Conservation (phyloP, 306 rosid species). For the Gillenia trifoliata region DNA sequence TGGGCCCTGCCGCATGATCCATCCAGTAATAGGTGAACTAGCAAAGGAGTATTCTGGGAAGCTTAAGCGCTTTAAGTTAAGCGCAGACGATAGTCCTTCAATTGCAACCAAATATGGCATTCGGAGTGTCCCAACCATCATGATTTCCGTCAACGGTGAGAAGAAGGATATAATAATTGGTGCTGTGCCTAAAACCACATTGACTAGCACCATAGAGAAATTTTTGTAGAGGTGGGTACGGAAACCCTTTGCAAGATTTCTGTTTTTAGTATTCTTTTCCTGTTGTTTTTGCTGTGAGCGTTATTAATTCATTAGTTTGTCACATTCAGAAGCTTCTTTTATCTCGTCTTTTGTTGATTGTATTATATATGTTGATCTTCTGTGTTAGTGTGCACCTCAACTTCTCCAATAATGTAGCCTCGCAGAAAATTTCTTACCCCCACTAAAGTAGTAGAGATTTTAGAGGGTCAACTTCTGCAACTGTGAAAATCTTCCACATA, state of each 20-base stretch:
- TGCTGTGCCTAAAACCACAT: conserved; percentile 69
- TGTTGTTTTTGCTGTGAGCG: not conserved
- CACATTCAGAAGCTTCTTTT: not conserved
- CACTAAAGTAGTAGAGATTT: not conserved
- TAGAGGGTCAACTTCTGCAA: not conserved
- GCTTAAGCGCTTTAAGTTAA: conserved; percentile 74
- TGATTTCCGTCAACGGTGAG: conserved; percentile 74
- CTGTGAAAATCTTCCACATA: not conserved
- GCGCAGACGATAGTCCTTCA: conserved; percentile 56
- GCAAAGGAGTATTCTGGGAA: conserved; percentile 60
- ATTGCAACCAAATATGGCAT: conserved; percentile 66
- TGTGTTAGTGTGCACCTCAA: not conserved
- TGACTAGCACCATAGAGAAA: conserved; percentile 69
- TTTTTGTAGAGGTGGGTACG: conserved; percentile 46
- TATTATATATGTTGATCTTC: not conserved
- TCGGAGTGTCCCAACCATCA: conserved; percentile 74
- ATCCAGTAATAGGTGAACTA: conserved; percentile 64
- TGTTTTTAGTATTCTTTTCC: not conserved
- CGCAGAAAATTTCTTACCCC: not conserved
- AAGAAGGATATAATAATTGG: conserved; percentile 74
- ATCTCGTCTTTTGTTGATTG: not conserved
- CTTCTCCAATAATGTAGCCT: not conserved
- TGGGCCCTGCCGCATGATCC: conserved; percentile 94
- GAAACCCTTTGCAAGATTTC: conserved; percentile 15
- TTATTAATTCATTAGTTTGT: not conserved